Percentiles rank a stretch among this genome's conserved stretches.
Conservation (phyloP, 352 stramenopile genomes). For the Pythium utonaiense region DNA sequence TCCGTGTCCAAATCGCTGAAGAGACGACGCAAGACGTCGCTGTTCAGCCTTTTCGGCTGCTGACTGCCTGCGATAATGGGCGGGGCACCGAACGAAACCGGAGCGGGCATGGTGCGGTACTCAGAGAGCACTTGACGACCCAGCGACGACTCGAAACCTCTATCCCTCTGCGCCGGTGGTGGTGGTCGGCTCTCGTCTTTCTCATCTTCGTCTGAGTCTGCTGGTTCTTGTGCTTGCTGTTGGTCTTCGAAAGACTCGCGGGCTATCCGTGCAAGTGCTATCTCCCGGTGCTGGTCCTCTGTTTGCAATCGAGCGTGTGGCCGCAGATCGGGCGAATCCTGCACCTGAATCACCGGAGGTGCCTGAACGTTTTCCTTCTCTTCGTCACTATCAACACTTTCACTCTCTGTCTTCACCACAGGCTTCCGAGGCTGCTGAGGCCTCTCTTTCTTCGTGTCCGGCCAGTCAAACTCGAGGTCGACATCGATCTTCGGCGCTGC, state of each 20-base stretch:
- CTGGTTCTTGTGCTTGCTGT: neutral
- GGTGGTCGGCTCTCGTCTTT: neutral
- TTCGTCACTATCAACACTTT: neutral
- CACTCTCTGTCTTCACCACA: neutral
- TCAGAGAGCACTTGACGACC: slow-evolving; percentile 69
- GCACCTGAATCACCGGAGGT: neutral
- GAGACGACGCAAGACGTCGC: slow-evolving; percentile 63
- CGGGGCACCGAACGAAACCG: slow-evolving; percentile 49
- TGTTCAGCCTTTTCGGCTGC: slow-evolving; percentile 29
- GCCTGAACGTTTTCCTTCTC: neutral
- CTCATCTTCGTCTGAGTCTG: neutral
- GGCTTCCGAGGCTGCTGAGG: neutral
- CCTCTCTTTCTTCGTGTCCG: neutral
- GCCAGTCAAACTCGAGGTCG: slow-evolving; percentile 15
- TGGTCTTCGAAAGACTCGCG: slow-evolving; percentile 7
- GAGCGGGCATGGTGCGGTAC: slow-evolving; percentile 58
- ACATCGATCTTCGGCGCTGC: neutral
- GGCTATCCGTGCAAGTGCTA: neutral
- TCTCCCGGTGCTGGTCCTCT: neutral
- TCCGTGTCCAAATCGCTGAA: slow-evolving; percentile 75
- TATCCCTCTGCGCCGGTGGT: neutral
- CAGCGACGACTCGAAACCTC: slow-evolving; percentile 34
- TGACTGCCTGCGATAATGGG: slow-evolving; percentile 15
- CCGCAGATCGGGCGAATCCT: neutral
- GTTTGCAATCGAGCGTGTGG: neutral